Conservation (phyloP, 805 yeast genomes). For the Tetrapisispora arboricola region DNA sequence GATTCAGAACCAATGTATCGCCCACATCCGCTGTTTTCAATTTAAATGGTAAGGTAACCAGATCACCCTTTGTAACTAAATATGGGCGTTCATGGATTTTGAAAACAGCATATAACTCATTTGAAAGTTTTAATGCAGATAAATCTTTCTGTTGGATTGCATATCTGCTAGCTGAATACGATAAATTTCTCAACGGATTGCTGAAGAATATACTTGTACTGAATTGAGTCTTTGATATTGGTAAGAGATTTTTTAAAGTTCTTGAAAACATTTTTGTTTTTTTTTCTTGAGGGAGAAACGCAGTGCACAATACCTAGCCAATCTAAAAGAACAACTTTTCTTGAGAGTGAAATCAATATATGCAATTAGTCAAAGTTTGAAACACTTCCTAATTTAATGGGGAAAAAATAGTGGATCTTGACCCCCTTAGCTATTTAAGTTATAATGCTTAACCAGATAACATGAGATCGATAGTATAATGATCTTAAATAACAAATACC, state of each 20-base stretch:
- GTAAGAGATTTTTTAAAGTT: background rate
- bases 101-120: constrained; percentile 70
- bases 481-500: too few species aligned
- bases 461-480: too few species aligned
- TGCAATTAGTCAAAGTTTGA: too few species aligned
- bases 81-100: constrained; percentile 77
- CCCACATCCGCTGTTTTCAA: constrained; percentile 74
- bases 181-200: background rate
- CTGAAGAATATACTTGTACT: background rate
- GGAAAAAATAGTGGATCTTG: too few species aligned
- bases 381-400: too few species aligned
- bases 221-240: background rate
- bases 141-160: constrained; percentile 29
- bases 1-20: constrained; percentile 61
- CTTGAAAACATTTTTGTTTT: background rate
- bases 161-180: background rate
- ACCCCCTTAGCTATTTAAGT: too few species aligned
- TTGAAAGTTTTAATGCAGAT: constrained; percentile 55
- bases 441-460: too few species aligned
- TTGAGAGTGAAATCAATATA: too few species aligned
- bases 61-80: constrained; percentile 86
- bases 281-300: too few species aligned
- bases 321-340: too few species aligned
- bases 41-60: constrained; percentile 65
- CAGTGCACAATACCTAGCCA: too few species aligned